Base-by-base conservation (phyloP, 352 stramenopile genomes). In the Thalassiosira mediterranea region DNA sequence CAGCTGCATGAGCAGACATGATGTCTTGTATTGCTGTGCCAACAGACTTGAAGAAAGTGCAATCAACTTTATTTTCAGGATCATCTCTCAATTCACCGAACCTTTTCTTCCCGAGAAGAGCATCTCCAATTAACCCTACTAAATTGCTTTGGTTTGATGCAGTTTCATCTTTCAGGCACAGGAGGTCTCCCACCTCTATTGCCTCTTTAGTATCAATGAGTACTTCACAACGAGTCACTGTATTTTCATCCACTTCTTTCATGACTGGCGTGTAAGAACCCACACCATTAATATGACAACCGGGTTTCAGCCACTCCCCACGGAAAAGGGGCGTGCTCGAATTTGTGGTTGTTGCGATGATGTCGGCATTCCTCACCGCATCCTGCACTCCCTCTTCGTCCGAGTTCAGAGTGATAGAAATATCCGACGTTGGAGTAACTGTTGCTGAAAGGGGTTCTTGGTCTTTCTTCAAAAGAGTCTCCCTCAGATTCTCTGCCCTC, bases 1-100 rank as follows among this genome's bases (percentile, higher is more conserved):
- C 53, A 2, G 87, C 82, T 54, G 51, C 29, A 32, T 81, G 29
- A 25, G 82, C 85, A 21, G 82, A 88, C 8, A 91, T 40, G 17
- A 91, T 61, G 79, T 91, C 85, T 64, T 90, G 82, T 65, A 91
- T 90, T n/a, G 79, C 76, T 23, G 82, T 90, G 0, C 85, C 85
- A 37, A 86, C 72, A 37, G 76, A 79, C 56, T 91, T 91, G 66
- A 70, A 91, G 58, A 91, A 87, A 4, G 84, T 89, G 38, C 76
- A 89, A 52, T 88, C 72, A 7, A 71, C 37, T 13, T 58, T 38
- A 23, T 32, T 42, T 56, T 49, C 53, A 64, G 26, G 25, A n/a
- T n/a, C n/a, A n/a, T n/a, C n/a, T n/a, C n/a, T n/a, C n/a, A n/a
- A n/a, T 60, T 67, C 51, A 11, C 67, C 64, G 57, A 79, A 63